Evolutionary conservation across 192 early-diverging fungal genomes (phyloP).

Genomic region (Backusella tuberculispora): DNA sequence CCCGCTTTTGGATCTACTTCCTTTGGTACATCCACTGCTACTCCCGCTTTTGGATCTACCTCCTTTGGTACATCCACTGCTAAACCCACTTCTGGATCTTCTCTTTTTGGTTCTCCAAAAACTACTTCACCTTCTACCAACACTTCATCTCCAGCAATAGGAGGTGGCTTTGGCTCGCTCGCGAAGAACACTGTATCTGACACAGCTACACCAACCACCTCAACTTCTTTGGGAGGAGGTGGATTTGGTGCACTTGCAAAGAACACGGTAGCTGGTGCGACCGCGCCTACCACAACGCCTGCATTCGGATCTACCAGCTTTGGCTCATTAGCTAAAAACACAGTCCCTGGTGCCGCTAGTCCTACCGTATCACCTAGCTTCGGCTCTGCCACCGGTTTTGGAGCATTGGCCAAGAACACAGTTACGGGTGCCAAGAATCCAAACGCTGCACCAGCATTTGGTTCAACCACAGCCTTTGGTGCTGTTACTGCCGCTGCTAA

Average conservation of each 20-base stretch:
- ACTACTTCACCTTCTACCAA: constrained; percentile 5
- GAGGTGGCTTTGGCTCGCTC: neutral
- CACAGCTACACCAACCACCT: neutral
- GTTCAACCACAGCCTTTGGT: neutral
- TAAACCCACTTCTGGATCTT: neutral
- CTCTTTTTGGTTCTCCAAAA: neutral
- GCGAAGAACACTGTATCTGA: neutral
- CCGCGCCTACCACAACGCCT: neutral
- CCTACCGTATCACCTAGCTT: constrained; percentile 11
- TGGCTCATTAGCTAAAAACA: constrained; percentile 3
- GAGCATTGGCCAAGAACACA: neutral
- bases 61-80: neutral
- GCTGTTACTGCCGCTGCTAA: neutral
- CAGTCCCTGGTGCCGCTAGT: neutral
- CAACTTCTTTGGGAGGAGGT: neutral
- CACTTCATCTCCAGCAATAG: neutral
- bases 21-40: neutral
- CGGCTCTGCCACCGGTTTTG: constrained; percentile 26
- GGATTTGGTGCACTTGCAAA: neutral
- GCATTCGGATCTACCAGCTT: constrained; percentile 20
- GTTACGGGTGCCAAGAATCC: neutral
- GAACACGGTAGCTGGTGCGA: neutral
- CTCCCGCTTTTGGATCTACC: constrained; percentile 5
- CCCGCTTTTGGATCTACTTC: constrained; percentile 18
- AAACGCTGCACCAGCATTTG: constrained; percentile 14